Evolutionary conservation across 2,329 filamentous ascomycete species (phyloP).

Genomic region (Geoglossum cookeanum): DNA sequence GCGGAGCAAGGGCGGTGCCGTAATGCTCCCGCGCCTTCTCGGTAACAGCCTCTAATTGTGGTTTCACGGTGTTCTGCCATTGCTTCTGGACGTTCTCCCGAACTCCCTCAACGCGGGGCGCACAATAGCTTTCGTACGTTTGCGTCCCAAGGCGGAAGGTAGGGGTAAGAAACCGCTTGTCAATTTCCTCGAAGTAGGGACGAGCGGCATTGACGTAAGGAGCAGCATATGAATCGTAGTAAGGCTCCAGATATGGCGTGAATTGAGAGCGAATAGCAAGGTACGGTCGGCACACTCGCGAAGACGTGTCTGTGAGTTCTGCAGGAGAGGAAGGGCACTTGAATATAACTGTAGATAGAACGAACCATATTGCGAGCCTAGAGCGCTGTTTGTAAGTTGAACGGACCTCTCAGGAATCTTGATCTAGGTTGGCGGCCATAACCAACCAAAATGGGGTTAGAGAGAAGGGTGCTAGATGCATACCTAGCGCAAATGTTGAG

Average conservation of each 20-base stretch:
- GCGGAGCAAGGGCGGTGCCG: constrained; percentile 48
- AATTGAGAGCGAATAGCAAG: constrained; percentile 44
- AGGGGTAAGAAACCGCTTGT: constrained; percentile 47
- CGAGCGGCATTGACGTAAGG: constrained; percentile 60
- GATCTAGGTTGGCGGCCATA: too few species aligned
- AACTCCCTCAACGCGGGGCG: constrained; percentile 49
- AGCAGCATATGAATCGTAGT: constrained; percentile 68
- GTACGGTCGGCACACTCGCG: constrained; percentile 69
- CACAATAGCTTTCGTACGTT: constrained; percentile 49
- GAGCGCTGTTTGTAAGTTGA: constrained; percentile 4
- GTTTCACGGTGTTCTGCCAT: constrained; percentile 64
- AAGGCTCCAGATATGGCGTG: constrained; percentile 60
- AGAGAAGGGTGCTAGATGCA: constrained; percentile 10
- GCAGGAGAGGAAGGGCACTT: constrained; percentile 57
- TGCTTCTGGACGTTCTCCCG: constrained; percentile 47
- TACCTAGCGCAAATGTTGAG: constrained; percentile 38
- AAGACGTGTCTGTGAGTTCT: constrained; percentile 48
- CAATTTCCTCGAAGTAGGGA: constrained; percentile 47
- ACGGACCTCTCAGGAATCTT: too few species aligned
- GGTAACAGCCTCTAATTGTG: constrained; percentile 50
- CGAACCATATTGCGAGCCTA: constrained; percentile 45
- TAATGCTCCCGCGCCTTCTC: constrained; percentile 45
- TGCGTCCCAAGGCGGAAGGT: constrained; percentile 41
- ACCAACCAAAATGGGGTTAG: neutral
- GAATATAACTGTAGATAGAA: constrained; percentile 61